Conservation (phyloP, 768 basidiomycete genomes). For the Lactifluus volemus region DNA sequence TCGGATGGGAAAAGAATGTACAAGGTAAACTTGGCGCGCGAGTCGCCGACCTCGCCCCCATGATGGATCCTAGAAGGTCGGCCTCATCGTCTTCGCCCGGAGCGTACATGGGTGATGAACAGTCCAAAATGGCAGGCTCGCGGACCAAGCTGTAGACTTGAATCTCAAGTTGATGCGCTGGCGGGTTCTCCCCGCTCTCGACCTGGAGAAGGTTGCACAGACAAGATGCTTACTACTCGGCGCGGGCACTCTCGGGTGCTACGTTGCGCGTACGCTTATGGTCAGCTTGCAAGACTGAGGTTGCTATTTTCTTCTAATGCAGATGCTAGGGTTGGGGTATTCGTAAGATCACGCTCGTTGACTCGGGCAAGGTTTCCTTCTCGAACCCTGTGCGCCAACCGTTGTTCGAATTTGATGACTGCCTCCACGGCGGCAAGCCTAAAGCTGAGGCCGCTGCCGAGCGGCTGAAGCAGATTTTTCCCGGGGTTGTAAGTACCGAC, state of each 20-base stretch:
- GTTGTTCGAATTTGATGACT: slow-evolving; percentile 92
- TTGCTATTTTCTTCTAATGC: not conserved
- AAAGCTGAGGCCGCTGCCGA: slow-evolving; percentile 91
- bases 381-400: slow-evolving; percentile 98
- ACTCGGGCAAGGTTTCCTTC: slow-evolving; percentile 87
- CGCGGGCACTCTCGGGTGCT: slow-evolving; percentile 94
- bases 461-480: slow-evolving; percentile 79
- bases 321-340: slow-evolving; percentile 84
- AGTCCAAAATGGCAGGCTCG: slow-evolving; percentile 44
- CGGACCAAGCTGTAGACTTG: slow-evolving; percentile 94
- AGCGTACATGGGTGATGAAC: not conserved
- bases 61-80: slow-evolving; percentile 89
- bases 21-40: slow-evolving; percentile 83
- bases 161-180: slow-evolving; percentile 98
- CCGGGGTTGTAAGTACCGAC: slow-evolving; percentile 66
- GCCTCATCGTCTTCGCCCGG: slow-evolving; percentile 7
- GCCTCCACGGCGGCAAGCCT: slow-evolving; percentile 83
- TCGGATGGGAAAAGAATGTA: slow-evolving; percentile 94
- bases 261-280: slow-evolving; percentile 89
- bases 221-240: slow-evolving; percentile 84
- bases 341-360: slow-evolving; percentile 85
- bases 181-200: slow-evolving; percentile 84
- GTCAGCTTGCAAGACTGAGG: slow-evolving; percentile 30
- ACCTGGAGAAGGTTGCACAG: slow-evolving; percentile 76
- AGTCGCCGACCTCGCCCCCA: slow-evolving; percentile 83